Evolutionary conservation across 495 filamentous ascomycete species (phyloP), one percentile per base, ranked within the genome.

Genomic region (Gamarada debralockiae): DNA sequence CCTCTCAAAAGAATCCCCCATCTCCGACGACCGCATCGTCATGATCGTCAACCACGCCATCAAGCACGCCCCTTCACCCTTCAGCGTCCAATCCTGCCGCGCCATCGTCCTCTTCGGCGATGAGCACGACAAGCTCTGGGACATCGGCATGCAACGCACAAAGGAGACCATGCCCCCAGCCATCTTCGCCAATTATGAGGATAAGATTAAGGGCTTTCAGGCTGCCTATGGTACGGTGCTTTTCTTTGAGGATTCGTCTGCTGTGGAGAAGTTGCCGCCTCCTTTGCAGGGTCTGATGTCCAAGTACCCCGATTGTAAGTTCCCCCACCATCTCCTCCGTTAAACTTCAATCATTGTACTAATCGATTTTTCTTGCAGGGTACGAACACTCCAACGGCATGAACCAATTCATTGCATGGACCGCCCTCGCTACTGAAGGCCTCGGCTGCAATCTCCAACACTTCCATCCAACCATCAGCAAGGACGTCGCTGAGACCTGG

Each of bases 381-480:
- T 76, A 77, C 44, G 65, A 71, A 37, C 83, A 88, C 67, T 75
- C 73, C 27, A 70, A 66, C 46, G 85, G 74, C 64, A 89, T 89
- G 81, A 74, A 84, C 64, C 82, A 87, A 67, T 81, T 74, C 71
- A 70, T 73, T 17, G 52, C 81, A 38, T 90, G 85, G 86, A 80
- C 76, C 1, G 76, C 79, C 0, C 72, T 90, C 33, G 79, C 84
- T 67, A 73, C 78, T 50, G 83, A 88, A 70, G 85, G 86, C 34
- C 72, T 89, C 33, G 86, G 84, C 39, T 80, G 76, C 65, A 88
- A 81, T 70, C 75, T 90, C 2, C 86, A 90, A 72, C 86, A 88
- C 66, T 86, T 86, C 71, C 84, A 84, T 72, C 73, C 83, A 2
- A 65, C 83, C 47, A 66, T 86, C 49, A 80, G 84, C 69, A 70